Base-by-base conservation (phyloP, 169 alveolate species). In the Fabrea salina region DNA sequence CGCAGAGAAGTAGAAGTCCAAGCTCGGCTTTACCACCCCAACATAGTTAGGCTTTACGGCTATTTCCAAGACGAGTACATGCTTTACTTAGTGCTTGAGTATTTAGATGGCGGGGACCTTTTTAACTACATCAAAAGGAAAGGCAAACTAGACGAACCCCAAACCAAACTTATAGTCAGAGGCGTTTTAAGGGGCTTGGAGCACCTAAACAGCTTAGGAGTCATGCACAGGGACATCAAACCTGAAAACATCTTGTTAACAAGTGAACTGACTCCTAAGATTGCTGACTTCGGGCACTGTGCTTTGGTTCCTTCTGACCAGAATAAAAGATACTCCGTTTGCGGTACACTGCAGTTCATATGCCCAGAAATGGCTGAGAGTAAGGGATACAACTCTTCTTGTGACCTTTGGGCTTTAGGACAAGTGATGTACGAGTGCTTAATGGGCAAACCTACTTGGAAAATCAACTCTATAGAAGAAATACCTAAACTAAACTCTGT, bases 331-430 rank as follows among this genome's bases (percentile, higher is more conserved):
- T 82, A 78, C 39, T 94, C 96, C 43, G 94, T 91, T 80, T 96
- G 98, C 77, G 98, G 98, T 0, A 96, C 98, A 4, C 86, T 94
- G 19, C 97, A 92, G 53, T 93, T 92, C 59, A 77, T 93, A 22
- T 96, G 97, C 0, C 98, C 98, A 30, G 98, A 96, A 84, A 96
- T 96, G 96, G 89, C 94, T 66, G 84, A 83, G 76, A 94, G 93
- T 57, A 54, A 59, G 30, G 97, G 97, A 19, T 97, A 96, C 74
- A 96, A 93, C 71, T 92, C 92, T 82, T 81, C 86, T n/a, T 88
- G 93, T 3, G 98, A 96, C 86, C 58, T 93, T 22, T 96, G 98
- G 97, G 92, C 94, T 72, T 72, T 94, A 3, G 98, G 98, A 1
- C 93, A 94, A 2, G 82, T 94, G 57, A 77, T 96, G 53, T 96